Percentiles rank a stretch among this genome's conserved stretches.
Evolutionary conservation across 495 filamentous ascomycete species (phyloP).

Genomic region (Tuber magnatum): DNA sequence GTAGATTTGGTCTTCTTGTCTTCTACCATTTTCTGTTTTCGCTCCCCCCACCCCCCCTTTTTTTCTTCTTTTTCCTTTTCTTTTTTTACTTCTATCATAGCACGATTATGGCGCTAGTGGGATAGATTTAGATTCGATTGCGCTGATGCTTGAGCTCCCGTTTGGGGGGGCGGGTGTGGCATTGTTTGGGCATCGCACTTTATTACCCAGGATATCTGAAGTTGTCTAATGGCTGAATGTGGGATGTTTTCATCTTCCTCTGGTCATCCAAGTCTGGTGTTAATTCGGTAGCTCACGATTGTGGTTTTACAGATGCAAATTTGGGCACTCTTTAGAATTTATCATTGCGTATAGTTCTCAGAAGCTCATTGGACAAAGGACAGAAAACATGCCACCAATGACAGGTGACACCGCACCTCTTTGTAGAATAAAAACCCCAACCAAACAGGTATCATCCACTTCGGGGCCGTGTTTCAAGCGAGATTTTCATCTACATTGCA

Average conservation of each 20-base stretch:
- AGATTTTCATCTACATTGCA: background rate
- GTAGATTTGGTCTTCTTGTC: conserved; percentile 18
- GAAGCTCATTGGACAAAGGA: background rate
- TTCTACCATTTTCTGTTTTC: conserved; percentile 8
- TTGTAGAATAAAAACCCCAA: background rate
- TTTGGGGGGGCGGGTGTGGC: background rate
- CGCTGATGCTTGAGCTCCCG: background rate
- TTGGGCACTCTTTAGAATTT: background rate
- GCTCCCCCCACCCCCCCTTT: too few relatives aligned
- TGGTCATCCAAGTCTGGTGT: background rate
- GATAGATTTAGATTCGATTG: conserved; percentile 6
- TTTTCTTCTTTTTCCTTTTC: background rate
- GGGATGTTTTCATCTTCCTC: background rate
- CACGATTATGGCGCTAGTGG: background rate
- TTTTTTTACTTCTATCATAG: conserved; percentile 21
- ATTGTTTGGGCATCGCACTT: background rate
- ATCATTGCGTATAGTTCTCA: background rate
- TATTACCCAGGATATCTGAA: background rate
- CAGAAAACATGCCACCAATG: background rate
- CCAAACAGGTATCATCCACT: background rate
- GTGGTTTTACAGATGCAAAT: background rate
- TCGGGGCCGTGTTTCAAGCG: background rate
- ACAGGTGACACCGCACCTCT: background rate
- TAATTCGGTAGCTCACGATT: background rate
- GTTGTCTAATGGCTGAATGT: background rate